A percentile compares a stretch with the other conserved stretches of the same genome.
These are phyloP conservation scores for Sugiyamaella qingdaonensis DNA, from an alignment of 805 yeast genomes.

Conservation along the genomic window DNA sequence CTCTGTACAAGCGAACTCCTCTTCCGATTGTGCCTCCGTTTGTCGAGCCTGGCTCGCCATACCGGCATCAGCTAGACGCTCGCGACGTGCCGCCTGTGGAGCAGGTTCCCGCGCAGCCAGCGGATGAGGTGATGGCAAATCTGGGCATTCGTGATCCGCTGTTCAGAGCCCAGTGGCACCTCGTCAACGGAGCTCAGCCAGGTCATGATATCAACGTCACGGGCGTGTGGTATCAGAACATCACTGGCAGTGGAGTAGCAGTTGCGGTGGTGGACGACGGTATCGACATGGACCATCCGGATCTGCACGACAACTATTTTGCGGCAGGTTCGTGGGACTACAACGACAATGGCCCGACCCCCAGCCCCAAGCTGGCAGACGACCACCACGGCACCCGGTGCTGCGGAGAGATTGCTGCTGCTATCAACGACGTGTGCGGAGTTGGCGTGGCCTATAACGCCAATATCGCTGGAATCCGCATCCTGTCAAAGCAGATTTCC, in stretches of 20 bases:
- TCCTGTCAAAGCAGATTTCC: slow-evolving; percentile 74
- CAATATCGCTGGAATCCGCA: slow-evolving; percentile 84
- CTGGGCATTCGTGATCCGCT: slow-evolving; percentile 75
- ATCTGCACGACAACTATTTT: slow-evolving; percentile 58
- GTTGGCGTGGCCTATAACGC: slow-evolving; percentile 91
- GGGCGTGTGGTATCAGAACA: slow-evolving; percentile 76
- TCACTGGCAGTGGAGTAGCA: slow-evolving; percentile 77
- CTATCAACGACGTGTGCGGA: slow-evolving; percentile 81
- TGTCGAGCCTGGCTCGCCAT: background rate
- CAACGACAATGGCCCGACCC: slow-evolving; percentile 68
- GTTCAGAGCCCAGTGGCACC: slow-evolving; percentile 87
- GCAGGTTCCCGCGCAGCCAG: slow-evolving; percentile 4
- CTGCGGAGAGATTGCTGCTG: slow-evolving; percentile 95
- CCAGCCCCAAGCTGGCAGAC: slow-evolving; percentile 73
- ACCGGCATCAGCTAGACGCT: background rate
- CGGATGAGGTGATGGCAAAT: slow-evolving; percentile 38
- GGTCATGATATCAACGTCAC: slow-evolving; percentile 86
- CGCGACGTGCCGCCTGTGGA: background rate
- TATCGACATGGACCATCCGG: slow-evolving; percentile 73
- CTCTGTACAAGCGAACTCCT: slow-evolving; percentile 18
- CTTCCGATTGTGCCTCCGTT: slow-evolving; percentile 10
- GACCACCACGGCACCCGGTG: slow-evolving; percentile 97
- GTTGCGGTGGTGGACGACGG: slow-evolving; percentile 96
- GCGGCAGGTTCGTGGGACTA: slow-evolving; percentile 88
- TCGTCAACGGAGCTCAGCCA: slow-evolving; percentile 65